phyloP scores from a whole-genome alignment of 805 yeast genomes.

The Lipomyces mesembrius region DNA sequence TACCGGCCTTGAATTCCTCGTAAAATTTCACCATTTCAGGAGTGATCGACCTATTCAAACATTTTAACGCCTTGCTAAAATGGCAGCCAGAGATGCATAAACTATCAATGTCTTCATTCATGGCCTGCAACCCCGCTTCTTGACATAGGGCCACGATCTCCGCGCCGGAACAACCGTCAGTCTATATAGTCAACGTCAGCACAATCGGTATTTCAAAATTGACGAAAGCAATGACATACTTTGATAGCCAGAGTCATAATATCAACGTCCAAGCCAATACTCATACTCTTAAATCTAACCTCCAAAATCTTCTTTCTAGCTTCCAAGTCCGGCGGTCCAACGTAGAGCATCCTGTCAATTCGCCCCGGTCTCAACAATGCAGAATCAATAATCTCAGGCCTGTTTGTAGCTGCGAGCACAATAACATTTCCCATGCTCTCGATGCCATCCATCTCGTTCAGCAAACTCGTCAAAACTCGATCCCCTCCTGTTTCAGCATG shows the following conservation, averaged over 20 bases:
- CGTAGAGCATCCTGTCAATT: slow-evolving; percentile 89
- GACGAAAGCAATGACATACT: background rate
- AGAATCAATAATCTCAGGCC: slow-evolving; percentile 91
- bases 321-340: slow-evolving; percentile 82
- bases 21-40: slow-evolving; percentile 82
- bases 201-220: background rate
- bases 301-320: slow-evolving; percentile 80
- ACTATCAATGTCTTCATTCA: slow-evolving; percentile 73
- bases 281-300: slow-evolving; percentile 71
- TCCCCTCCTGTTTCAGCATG: slow-evolving; percentile 66
- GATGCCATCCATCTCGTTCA: slow-evolving; percentile 96
- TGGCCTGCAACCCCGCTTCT: slow-evolving; percentile 94
- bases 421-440: slow-evolving; percentile 93
- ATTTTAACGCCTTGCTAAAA: slow-evolving; percentile 69
- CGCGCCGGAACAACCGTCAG: slow-evolving; percentile 96
- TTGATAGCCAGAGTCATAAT: slow-evolving; percentile 50
- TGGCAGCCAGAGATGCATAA: slow-evolving; percentile 62
- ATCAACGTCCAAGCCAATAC: slow-evolving; percentile 55
- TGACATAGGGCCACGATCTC: slow-evolving; percentile 90
- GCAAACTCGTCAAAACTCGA: slow-evolving; percentile 84
- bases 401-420: slow-evolving; percentile 92
- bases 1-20: slow-evolving; percentile 50
- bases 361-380: slow-evolving; percentile 96
- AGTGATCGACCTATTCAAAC: slow-evolving; percentile 79
- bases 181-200: slow-evolving; percentile 39